Base-by-base conservation (phyloP, 148 eudicot genomes). In the Pouteria glomerata region DNA sequence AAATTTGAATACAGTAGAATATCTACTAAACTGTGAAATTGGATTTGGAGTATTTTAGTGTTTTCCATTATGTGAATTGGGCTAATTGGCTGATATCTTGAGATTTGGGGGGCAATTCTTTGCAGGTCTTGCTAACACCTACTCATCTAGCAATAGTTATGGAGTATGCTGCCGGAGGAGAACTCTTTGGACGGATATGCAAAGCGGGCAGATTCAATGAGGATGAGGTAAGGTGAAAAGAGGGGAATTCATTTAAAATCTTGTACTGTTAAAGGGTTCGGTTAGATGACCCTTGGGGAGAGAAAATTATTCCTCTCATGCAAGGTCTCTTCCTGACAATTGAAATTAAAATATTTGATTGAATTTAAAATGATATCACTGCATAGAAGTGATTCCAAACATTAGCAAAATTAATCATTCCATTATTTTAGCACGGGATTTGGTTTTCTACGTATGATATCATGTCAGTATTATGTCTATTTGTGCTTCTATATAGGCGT, bases 121-220 rank as follows among this genome's bases (percentile, higher is more conserved):
- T 55, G 63, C 69, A 84, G 86, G 90, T 85, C 8, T 73, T 88
- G 64, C 71, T 83, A 44, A 85, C 92, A 12, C 87, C 89, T 1
- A 88, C 92, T 26, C 92, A 85, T 74, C 77, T 88, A 52, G 92
- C 83, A 29, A 85, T 88, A 27, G 87, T 82, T n/a, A 88, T 88
- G 92, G 92, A 88, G 74, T 88, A 88, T 72, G 92, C 92, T 3
- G 82, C 89, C 0, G 92, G 92, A 55, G 92, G 92, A 11, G 92
- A 88, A 63, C 87, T 85, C 66, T 85, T 85, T 60, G 74, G 69
- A 39, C 78, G 89, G 58, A 85, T 88, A 68, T 71, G 85, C 69
- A 78, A 57, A 41, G 84, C 87, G 30, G 89, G 92, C 19, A 77
- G 87, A 66, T 85, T 85, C 53, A 83, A 75, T 14, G 92, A 88